Evolutionary conservation across 129 eudicot species (phyloP).

Genomic region (Cynara cardunculus): DNA sequence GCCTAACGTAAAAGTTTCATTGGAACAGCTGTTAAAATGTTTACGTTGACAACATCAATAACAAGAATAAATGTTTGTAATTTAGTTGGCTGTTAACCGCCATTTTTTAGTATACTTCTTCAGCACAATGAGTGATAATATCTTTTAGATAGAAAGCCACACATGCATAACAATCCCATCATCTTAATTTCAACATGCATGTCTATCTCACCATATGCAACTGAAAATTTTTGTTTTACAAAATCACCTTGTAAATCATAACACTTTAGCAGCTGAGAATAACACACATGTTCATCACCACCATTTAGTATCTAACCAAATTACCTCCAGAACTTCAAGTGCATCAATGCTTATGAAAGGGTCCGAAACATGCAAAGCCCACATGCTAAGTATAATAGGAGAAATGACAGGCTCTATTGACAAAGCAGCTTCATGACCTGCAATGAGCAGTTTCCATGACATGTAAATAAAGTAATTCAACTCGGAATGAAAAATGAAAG

Average conservation of each 20-base stretch:
- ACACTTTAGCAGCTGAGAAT: not conserved
- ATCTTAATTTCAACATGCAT: not conserved
- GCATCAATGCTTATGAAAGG: constrained; percentile 95
- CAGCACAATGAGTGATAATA: not conserved
- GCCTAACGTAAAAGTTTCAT: too few species aligned
- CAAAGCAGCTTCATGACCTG: constrained; percentile 72
- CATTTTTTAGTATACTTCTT: not conserved
- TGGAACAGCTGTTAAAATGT: too few species aligned
- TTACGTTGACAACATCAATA: not conserved
- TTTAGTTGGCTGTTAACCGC: not conserved
- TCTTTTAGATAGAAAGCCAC: not conserved
- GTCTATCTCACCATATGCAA: not conserved
- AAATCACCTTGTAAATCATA: not conserved
- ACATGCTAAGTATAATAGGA: constrained; percentile 82
- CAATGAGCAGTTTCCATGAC: constrained; percentile 14
- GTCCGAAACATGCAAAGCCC: constrained; percentile 93
- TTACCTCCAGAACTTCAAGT: constrained; percentile 95
- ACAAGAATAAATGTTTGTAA: not conserved
- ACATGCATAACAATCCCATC: not conserved
- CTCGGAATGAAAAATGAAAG: not conserved
- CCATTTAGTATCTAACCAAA: not conserved
- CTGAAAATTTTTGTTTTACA: not conserved
- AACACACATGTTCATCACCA: not conserved
- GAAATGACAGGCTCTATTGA: constrained; percentile 82
- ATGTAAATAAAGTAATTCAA: not conserved